Percentiles rank a stretch among this genome's conserved stretches.
Evolutionary conservation across 768 basidiomycete genomes (phyloP).

Genomic region (Phaeolepiota aurea): DNA sequence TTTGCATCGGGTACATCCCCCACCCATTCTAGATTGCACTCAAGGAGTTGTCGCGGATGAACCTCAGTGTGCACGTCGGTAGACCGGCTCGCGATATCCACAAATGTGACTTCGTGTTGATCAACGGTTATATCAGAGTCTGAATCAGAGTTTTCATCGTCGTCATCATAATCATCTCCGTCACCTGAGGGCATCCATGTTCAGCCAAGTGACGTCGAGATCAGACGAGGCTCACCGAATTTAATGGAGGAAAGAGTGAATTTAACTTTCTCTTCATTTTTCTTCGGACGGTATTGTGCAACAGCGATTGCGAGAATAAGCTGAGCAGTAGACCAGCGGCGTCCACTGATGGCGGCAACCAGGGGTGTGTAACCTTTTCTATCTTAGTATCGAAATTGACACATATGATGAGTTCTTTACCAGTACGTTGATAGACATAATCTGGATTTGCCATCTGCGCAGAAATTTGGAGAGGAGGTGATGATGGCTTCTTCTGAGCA

Average conservation of each 20-base stretch:
- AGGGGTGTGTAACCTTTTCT: slow-evolving; percentile 39
- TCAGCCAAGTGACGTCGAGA: too few species aligned
- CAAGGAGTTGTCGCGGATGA: slow-evolving; percentile 29
- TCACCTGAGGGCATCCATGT: neutral
- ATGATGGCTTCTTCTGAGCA: neutral
- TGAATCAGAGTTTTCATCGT: slow-evolving; percentile 3
- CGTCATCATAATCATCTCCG: neutral
- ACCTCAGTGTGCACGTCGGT: slow-evolving; percentile 32
- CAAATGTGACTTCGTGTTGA: slow-evolving; percentile 27
- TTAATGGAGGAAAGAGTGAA: slow-evolving; percentile 23
- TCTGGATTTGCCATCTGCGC: slow-evolving; percentile 10
- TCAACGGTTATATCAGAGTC: slow-evolving; percentile 32
- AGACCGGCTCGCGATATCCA: slow-evolving; percentile 43
- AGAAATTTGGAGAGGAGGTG: slow-evolving; percentile 30
- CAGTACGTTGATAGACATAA: slow-evolving; percentile 15
- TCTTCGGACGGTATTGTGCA: slow-evolving; percentile 40
- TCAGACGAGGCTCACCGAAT: slow-evolving; percentile 19
- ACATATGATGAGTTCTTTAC: too few species aligned
- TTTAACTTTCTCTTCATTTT: slow-evolving; percentile 21
- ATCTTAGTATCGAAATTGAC: neutral
- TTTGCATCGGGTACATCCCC: neutral
- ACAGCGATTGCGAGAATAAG: slow-evolving; percentile 48
- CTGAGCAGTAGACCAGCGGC: slow-evolving; percentile 51
- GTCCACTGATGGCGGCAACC: slow-evolving; percentile 36
- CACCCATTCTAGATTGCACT: neutral